Evolutionary conservation across 2,329 filamentous ascomycete species (phyloP), one percentile per base, ranked within the genome.

Genomic region (Calonectria henricotiae): DNA sequence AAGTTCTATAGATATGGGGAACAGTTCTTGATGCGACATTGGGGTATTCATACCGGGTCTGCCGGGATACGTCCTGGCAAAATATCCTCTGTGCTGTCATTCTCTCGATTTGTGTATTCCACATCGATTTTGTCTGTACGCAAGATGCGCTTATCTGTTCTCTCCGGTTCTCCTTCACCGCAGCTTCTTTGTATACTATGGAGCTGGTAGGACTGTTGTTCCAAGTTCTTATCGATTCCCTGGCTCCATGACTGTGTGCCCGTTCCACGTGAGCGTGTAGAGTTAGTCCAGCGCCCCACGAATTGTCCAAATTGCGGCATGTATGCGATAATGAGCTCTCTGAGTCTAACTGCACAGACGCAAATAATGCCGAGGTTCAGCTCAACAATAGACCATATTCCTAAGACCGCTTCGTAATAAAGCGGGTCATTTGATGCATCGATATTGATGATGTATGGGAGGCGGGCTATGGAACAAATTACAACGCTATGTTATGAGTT

Each of bases 291-390:
- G 3, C 27, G 47, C 6, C 25, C 7, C 15, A 51, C 27, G 17
- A 58, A 58, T 1, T 23, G 32, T 9, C 55, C 55, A 30, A 61
- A 4, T 12, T 61, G 55, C 20, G 55, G 55, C 25, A 61, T 15
- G 39, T 44, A 61, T 3, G 39, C 68, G 15, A 70, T 65, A 6
- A 78, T 30, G 0, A 75, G 75, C 35, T 71, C 71, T n/a, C 69
- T 69, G 11, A 78, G 66, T 1, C 73, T 51, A 1, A 81, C 80
- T 2, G 83, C 76, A 64, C 82, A 83, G 41, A 81, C 76, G 62
- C 82, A 81, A n/a, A 84, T 79, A 66, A 83, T 80, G 68, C 80
- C 83, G 32, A 79, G 76, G 27, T 80, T 80, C 32, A 83, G 78
- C 67, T 84, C 83, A 20, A 81, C 74, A 39, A 83, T 75, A 6